Conservation (phyloP, 2,329 filamentous ascomycete genomes). For the Arthrobotrys entomopaga region DNA sequence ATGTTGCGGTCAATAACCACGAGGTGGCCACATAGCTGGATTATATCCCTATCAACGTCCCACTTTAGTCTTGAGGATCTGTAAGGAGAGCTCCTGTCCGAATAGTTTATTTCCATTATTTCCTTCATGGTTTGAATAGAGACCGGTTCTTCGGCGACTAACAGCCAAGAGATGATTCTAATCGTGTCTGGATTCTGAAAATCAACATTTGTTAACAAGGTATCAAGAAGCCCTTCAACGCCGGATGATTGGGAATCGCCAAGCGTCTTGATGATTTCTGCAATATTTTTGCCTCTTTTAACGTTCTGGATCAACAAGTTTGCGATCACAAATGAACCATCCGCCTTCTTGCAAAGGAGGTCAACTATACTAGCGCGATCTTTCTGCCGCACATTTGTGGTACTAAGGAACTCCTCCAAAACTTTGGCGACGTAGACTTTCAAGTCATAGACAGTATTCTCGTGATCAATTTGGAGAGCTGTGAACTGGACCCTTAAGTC, state of each 20-base stretch:
- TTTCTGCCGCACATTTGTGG: conserved; percentile 21
- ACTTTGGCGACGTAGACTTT: conserved; percentile 31
- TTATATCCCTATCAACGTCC: conserved; percentile 46
- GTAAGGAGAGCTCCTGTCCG: not conserved
- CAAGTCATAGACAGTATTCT: conserved; percentile 36
- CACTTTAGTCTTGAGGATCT: conserved; percentile 31
- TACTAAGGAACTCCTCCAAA: conserved; percentile 24
- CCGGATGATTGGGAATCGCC: conserved; percentile 32
- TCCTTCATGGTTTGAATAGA: conserved; percentile 39
- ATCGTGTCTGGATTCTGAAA: conserved; percentile 33
- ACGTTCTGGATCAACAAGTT: conserved; percentile 43
- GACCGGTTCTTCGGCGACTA: conserved; percentile 33
- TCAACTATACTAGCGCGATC: conserved; percentile 36
- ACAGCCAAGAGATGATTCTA: conserved; percentile 42
- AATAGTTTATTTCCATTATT: conserved; percentile 34
- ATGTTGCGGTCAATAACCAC: conserved; percentile 42
- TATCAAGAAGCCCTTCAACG: conserved; percentile 31
- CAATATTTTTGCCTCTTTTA: conserved; percentile 38
- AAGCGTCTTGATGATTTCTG: conserved; percentile 36
- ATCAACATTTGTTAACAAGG: conserved; percentile 28
- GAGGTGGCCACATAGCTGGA: conserved; percentile 34
- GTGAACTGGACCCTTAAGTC: conserved; percentile 13
- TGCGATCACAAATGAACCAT: conserved; percentile 36
- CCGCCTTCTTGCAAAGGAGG: conserved; percentile 35
- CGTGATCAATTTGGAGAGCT: conserved; percentile 29